phyloP scores from a whole-genome alignment of 1,284 basidiomycete species.

The Naganishia sp. region DNA sequence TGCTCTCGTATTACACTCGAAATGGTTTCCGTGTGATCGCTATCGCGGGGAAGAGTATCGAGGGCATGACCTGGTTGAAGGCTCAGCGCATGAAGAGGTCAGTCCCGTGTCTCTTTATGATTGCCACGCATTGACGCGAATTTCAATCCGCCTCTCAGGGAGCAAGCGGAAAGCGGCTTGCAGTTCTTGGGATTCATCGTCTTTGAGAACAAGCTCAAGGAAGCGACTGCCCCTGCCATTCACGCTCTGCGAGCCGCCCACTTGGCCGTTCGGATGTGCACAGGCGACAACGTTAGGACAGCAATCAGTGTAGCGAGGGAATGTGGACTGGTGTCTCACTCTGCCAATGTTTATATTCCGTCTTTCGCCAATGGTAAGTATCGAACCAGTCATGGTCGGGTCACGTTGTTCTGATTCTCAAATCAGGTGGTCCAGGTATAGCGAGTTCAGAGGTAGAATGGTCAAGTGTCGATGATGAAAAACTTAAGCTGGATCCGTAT shows the following conservation, averaged over 20 bases:
- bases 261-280: slow-evolving; percentile 95
- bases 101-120: slow-evolving; percentile 32
- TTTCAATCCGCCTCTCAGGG: slow-evolving; percentile 59
- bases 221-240: slow-evolving; percentile 88
- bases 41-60: slow-evolving; percentile 93
- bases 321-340: slow-evolving; percentile 84
- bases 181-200: slow-evolving; percentile 95
- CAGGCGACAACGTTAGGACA: slow-evolving; percentile 95
- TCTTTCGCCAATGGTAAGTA: slow-evolving; percentile 70
- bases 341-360: slow-evolving; percentile 89
- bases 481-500: slow-evolving; percentile 82
- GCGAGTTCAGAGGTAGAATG: slow-evolving; percentile 76
- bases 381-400: background rate
- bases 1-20: slow-evolving; percentile 94
- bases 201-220: slow-evolving; percentile 98
- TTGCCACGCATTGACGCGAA: background rate
- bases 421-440: slow-evolving; percentile 36
- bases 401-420: background rate
- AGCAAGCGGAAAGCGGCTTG: slow-evolving; percentile 88
- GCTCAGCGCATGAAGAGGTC: slow-evolving; percentile 94
- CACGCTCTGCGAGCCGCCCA: slow-evolving; percentile 85
- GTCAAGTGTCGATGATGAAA: slow-evolving; percentile 86
- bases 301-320: slow-evolving; percentile 96
- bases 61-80: slow-evolving; percentile 93
- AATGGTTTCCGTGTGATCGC: slow-evolving; percentile 98